phyloP scores from a whole-genome alignment of 179 eudicot species.

The Beta corolliflora region DNA sequence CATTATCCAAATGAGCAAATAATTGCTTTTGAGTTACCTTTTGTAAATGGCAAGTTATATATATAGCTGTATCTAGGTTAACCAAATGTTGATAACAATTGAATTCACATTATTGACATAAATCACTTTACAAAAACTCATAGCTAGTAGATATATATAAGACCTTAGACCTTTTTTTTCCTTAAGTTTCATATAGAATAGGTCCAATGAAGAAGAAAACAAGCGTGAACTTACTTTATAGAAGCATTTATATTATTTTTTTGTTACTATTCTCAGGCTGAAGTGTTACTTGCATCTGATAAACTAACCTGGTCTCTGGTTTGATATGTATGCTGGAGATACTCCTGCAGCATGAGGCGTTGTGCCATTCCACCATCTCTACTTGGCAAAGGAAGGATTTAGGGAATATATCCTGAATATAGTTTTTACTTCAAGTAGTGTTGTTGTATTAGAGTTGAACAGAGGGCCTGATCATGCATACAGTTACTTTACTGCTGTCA shows the following conservation, averaged over 20 bases:
- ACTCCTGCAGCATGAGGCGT: constrained; percentile 9
- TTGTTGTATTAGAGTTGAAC: constrained; percentile 15
- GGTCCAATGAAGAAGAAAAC: neutral
- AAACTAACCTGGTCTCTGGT: neutral
- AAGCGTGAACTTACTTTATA: neutral
- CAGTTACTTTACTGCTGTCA: constrained; percentile 48
- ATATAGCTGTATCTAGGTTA: no score
- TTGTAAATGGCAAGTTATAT: no score
- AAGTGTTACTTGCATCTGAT: constrained; percentile 8
- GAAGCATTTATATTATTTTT: neutral
- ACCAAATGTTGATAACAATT: no score
- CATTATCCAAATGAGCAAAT: no score
- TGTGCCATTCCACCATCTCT: neutral
- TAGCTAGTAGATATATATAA: no score
- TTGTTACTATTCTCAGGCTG: neutral
- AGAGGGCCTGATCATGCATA: constrained; percentile 46
- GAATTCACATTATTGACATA: no score
- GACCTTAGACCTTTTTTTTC: no score
- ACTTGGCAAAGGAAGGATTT: constrained; percentile 12
- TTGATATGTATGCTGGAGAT: neutral
- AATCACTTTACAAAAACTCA: no score
- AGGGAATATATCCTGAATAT: constrained; percentile 8
- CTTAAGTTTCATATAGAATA: no score
- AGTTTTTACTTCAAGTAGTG: constrained; percentile 3
- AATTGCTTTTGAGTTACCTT: no score